Base-by-base conservation (phyloP, 140 eudicot species). In the Erigeron philadelphicus region DNA sequence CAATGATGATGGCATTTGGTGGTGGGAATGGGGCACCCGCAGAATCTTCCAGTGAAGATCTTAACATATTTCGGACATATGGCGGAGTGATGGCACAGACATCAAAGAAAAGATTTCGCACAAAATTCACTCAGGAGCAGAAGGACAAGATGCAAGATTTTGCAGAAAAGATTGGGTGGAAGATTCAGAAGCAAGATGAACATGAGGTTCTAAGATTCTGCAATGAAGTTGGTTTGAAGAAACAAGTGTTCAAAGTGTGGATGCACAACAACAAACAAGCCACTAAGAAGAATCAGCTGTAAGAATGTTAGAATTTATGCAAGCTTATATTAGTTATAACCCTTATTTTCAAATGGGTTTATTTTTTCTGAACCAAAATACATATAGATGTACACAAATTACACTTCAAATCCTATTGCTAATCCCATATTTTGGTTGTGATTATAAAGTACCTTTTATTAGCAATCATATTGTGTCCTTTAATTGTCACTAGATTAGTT, bases 221-320 rank as follows among this genome's bases (percentile, higher is more conserved):
- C 19, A 43, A 49, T 19, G 90, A 83, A 48, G 68, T 70, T 35
- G 93, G 88, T 3, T 81, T 90, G 16, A 83, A 85, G 68, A 83
- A 84, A 59, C 84, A 85, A 55, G 97, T 85, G 58, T 83, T 90
- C 57, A 87, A 85, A 67, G 90, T 90, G 7, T 90, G 95, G 95
- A 83, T 90, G 93, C 95, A 90, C 76, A 90, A 87, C 81, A 87
- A 83, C 78, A 87, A 87, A 67, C 88, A 79, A 66, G 90, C 82
- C 40, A 81, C 76, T 74, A 89, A 84, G 86, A 86, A 82, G 83
- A 79, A 78, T 58, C 63, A 78, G 49, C 56, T 23, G 77, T 83
- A 83, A 80, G 83, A 66, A 21, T 50, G 9, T 12, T 55, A 42
- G 45, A 76, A 70, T 58, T 70, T 76, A 68, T 68, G 67, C 45